Percentiles rank a stretch among this genome's conserved stretches.
phyloP scores from a whole-genome alignment of 1,284 basidiomycete genomes.

The Pseudomicrostroma phylloplanum region DNA sequence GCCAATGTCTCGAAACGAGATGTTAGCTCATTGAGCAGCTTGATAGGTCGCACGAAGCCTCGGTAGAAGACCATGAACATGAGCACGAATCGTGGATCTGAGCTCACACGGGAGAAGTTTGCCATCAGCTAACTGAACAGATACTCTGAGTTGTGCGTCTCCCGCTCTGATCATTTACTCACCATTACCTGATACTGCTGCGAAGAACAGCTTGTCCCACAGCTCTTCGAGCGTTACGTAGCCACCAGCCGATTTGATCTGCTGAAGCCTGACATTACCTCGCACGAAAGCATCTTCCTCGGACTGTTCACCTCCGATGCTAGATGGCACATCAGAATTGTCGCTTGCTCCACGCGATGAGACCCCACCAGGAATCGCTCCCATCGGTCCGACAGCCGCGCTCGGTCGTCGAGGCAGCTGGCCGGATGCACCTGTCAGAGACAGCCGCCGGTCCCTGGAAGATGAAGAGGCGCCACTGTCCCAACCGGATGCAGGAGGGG shows the following conservation, averaged over 20 bases:
- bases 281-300: constrained; percentile 29
- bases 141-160: no score
- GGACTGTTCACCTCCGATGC: constrained; percentile 20
- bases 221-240: constrained; percentile 42
- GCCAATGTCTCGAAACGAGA: constrained; percentile 34
- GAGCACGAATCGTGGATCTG: constrained; percentile 22
- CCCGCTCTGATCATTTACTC: not conserved
- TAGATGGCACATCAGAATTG: constrained; percentile 17
- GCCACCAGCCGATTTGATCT: constrained; percentile 31
- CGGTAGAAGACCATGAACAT: constrained; percentile 46
- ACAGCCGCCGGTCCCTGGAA: not conserved
- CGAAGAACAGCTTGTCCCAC: constrained; percentile 44
- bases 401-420: not conserved
- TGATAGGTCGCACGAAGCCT: constrained; percentile 37
- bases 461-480: not conserved
- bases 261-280: constrained; percentile 33
- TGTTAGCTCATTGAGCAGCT: constrained; percentile 33
- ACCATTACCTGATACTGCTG: constrained; percentile 35
- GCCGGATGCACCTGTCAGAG: not conserved
- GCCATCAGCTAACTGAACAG: no score
- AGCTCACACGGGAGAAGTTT: constrained; percentile 13
- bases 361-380: not conserved
- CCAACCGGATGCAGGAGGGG: no score
- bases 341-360: constrained; percentile 17
- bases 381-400: not conserved